Evolutionary conservation across 495 filamentous ascomycete species (phyloP).

Genomic region (Penicillium salamii): DNA sequence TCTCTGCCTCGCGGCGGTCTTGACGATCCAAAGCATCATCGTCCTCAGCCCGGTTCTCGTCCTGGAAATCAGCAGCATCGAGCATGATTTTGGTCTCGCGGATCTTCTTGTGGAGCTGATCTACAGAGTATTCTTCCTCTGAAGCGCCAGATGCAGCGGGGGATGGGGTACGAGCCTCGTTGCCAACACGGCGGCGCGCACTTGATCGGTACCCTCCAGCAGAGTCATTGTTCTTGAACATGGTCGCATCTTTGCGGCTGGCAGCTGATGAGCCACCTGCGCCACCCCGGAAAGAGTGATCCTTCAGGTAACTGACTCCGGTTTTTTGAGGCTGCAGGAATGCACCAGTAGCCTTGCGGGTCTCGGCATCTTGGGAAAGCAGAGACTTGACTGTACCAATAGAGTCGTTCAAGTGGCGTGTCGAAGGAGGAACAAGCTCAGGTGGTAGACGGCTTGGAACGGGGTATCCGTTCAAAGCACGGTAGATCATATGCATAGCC

Average conservation of each 20-base stretch:
- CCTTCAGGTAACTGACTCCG: constrained; percentile 96
- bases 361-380: constrained; percentile 85
- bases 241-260: constrained; percentile 85
- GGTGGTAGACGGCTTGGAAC: constrained; percentile 87
- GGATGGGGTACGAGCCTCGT: constrained; percentile 71
- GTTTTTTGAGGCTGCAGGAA: constrained; percentile 90
- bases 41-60: constrained; percentile 84
- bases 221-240: constrained; percentile 93
- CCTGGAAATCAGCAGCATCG: constrained; percentile 97
- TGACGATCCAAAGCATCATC: constrained; percentile 88
- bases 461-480: constrained; percentile 93
- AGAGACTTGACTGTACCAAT: constrained; percentile 91
- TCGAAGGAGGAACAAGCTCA: constrained; percentile 93
- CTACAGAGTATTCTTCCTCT: constrained; percentile 77
- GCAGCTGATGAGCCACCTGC: constrained; percentile 37
- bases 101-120: constrained; percentile 90
- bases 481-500: constrained; percentile 98
- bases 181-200: constrained; percentile 77
- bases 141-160: constrained; percentile 70
- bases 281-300: constrained; percentile 77
- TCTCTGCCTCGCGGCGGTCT: constrained; percentile 89
- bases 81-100: constrained; percentile 92
- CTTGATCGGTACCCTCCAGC: constrained; percentile 87
- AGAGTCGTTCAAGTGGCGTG: constrained; percentile 88
- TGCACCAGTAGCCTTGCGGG: constrained; percentile 76